phyloP scores from a whole-genome alignment of 2,329 filamentous ascomycete species.

The Lasiodiplodia citricola region DNA sequence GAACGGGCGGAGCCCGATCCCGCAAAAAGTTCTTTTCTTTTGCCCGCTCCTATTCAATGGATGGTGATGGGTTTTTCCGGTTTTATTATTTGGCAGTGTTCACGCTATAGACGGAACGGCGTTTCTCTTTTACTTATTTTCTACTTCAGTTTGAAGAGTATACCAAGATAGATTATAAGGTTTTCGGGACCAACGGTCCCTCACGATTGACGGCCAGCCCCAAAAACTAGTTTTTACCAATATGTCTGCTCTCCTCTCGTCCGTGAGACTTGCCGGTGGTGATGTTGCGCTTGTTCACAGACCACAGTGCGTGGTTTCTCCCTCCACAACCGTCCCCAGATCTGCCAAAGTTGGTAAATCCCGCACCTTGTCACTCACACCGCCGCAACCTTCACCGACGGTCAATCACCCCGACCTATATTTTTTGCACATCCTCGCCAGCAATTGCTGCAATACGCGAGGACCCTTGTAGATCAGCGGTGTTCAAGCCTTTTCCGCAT shows the following conservation, averaged over 20 bases:
- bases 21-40: not conserved
- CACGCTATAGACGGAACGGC: conserved; percentile 15
- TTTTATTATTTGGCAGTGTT: not conserved
- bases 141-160: conserved; percentile 10
- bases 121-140: not conserved
- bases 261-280: not conserved
- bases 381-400: conserved; percentile 6
- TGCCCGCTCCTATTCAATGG: not conserved
- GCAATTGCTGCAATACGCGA: not conserved
- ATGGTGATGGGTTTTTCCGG: not conserved
- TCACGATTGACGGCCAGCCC: conserved; percentile 19
- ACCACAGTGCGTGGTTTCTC: too few species aligned
- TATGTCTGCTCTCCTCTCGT: not conserved
- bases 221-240: conserved; percentile 2
- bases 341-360: conserved; percentile 21
- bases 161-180: conserved; percentile 16
- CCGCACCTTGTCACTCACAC: conserved; percentile 10
- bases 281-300: not conserved
- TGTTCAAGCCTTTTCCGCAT: not conserved
- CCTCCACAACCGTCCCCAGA: conserved; percentile 13
- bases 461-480: conserved; percentile 16
- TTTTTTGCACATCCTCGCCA: conserved; percentile 1
- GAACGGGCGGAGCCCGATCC: not conserved
- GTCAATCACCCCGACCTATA: not conserved
- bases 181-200: conserved; percentile 6